These are phyloP conservation scores for Penicillium sp. DNA, from an alignment of 2,329 filamentous ascomycete species.

Conservation along the genomic window DNA sequence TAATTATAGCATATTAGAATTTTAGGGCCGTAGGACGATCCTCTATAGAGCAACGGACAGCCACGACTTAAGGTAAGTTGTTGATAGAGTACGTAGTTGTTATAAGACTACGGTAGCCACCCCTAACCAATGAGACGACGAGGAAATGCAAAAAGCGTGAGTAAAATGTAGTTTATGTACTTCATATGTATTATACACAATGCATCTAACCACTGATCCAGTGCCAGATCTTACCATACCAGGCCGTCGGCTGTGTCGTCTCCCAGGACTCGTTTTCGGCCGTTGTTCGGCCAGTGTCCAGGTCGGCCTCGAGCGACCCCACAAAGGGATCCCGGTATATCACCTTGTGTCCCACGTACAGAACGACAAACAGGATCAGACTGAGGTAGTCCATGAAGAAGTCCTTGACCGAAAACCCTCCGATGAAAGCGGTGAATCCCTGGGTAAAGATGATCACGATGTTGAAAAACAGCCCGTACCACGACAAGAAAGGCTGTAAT, in stretches of 20 bases:
- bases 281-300: conserved; percentile 39
- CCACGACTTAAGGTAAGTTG: too few species aligned
- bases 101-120: too few species aligned
- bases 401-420: conserved; percentile 51
- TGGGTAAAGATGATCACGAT: conserved; percentile 61
- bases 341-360: conserved; percentile 58
- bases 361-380: conserved; percentile 57
- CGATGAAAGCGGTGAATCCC: conserved; percentile 64
- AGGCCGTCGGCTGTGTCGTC: conserved; percentile 28
- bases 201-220: conserved; percentile 15
- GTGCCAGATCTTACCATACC: conserved; percentile 28
- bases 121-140: too few species aligned
- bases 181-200: too few species aligned
- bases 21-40: too few species aligned
- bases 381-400: conserved; percentile 65
- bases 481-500: conserved; percentile 60
- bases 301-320: conserved; percentile 39
- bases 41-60: too few species aligned
- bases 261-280: conserved; percentile 36
- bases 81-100: too few species aligned
- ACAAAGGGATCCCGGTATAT: conserved; percentile 37
- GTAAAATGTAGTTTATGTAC: too few species aligned
- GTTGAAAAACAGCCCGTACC: conserved; percentile 63
- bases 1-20: too few species aligned
- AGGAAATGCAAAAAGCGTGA: too few species aligned